A percentile compares a stretch with the other conserved stretches of the same genome.
Conservation (phyloP, 1,139 yeast species). For the Hansenula sp. region DNA sequence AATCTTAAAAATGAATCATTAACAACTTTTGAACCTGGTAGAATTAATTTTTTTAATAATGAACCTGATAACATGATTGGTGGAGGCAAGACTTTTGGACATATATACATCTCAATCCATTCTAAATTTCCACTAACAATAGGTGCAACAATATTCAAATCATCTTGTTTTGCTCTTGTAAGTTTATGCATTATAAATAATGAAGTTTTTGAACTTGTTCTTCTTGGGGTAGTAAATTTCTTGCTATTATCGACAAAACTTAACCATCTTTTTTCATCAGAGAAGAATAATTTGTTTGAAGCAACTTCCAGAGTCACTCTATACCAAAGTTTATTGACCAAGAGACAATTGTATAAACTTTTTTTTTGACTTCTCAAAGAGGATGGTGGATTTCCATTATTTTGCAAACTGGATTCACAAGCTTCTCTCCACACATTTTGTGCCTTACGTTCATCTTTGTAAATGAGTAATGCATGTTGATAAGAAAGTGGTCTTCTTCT, state of each 20-base stretch:
- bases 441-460: constrained; percentile 53
- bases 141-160: constrained; percentile 35
- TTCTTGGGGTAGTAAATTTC: constrained; percentile 7
- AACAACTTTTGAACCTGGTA: constrained; percentile 72
- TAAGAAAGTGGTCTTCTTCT: constrained; percentile 66
- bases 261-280: constrained; percentile 41
- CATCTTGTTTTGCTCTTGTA: constrained; percentile 36
- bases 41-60: constrained; percentile 50
- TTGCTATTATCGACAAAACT: constrained; percentile 31
- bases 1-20: constrained; percentile 54
- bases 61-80: constrained; percentile 35
- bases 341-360: constrained; percentile 54
- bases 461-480: constrained; percentile 53
- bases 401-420: constrained; percentile 8
- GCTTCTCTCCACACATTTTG: constrained; percentile 41
- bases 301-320: constrained; percentile 51
- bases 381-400: constrained; percentile 14
- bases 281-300: constrained; percentile 51
- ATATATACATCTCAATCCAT: constrained; percentile 79
- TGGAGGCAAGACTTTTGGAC: constrained; percentile 67
- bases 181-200: constrained; percentile 49
- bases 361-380: too few species aligned
- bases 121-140: constrained; percentile 44
- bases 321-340: constrained; percentile 67
- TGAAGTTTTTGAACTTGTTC: constrained; percentile 29